Evolutionary conservation across 495 filamentous ascomycete species (phyloP), one percentile per base, ranked within the genome.

Genomic region (Pseudevernia furfuracea): DNA sequence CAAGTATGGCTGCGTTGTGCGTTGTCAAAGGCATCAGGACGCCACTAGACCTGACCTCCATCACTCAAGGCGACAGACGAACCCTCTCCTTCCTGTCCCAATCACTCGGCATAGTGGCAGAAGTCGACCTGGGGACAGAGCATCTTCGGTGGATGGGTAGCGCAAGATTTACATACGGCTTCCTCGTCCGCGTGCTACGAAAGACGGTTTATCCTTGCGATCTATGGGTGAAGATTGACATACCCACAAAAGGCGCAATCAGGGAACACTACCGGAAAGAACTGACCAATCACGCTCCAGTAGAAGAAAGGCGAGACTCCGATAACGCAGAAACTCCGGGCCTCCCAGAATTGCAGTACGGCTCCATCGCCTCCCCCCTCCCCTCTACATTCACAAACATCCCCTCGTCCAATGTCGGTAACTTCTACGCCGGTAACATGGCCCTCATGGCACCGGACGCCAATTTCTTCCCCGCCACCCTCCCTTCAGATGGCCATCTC

Each of bases 381-480:
- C 92, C 92, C 0, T 74, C 81, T 12, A 87, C 84, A 41, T 96
- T 91, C 89, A 80, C 87, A 59, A 75, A 87, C 28, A 74, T 88
- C 15, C 84, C 89, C 8, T 80, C 86, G 59, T 85, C 90, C 62
- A 89, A 85, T 23, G 77, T 98, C 46, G 91, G 92, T 10, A 97
- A 89, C 71, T 97, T 98, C 77, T 97, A 94, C 73, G 87, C 87
- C 12, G 94, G 94, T 59, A 98, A 96, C 70, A 71, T 97, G 91
- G 85, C 90, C 8, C 90, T 87, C 74, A 91, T 98, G 90, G 85
- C 91, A 4, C 83, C 92, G 30, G 88, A 90, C 62, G 82, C 86
- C 41, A 90, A 89, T 68, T 95, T 97, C 79, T 98, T 98, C 81
- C 82, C 90, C 0, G 87, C 90, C 2, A 82, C 94, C 0, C 81